Base-by-base conservation (phyloP, 2,329 filamentous ascomycete genomes). In the Thelonectria rubi region DNA sequence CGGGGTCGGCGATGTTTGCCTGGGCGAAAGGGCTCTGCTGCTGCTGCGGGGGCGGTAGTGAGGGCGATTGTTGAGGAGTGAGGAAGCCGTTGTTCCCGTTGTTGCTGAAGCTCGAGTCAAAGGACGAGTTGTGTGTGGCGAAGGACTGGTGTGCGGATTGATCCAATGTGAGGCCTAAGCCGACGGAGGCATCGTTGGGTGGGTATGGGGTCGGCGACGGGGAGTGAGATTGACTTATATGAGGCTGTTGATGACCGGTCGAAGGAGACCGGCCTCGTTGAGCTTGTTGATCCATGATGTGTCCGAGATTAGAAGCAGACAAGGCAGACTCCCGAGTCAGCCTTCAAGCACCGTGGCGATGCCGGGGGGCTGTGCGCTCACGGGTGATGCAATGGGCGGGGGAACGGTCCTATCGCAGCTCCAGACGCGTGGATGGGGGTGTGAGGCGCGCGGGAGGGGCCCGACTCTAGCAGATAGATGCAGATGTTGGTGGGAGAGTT, bases 171-270 rank as follows among this genome's bases (percentile, higher is more conserved):
- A 90, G 81, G 73, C 86, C 86, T 68, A 88, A 80, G 70, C 83
- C 83, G 70, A 82, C 79, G 54, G 79, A 80, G 69, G 77, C 72
- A 60, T 82, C 77, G 73, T 81, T 81, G 47, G 73, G 65, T 74
- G 82, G 79, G 74, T 83, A 80, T 72, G 84, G 85, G 70, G 81
- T 81, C 77, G 84, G 85, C 74, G 87, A 86, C 70, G 87, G 86
- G 71, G 88, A 89, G 76, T 87, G 87, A 68, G 80, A 84, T 76
- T 87, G 86, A 76, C 84, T 90, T 89, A 91, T 89, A 88, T 87
- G 83, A 80, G 81, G 75, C 74, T 78, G 78, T 72, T 85, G 83
- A 72, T 85, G 82, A 66, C 82, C 82, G 73, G 81, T 81, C 72
- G 88, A 89, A 68, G 84, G 85, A 69, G 88, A 89, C 73, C 87